Evolutionary conservation across 208 protist species (phyloP).

Genomic region (Leishmania amazonensis): DNA sequence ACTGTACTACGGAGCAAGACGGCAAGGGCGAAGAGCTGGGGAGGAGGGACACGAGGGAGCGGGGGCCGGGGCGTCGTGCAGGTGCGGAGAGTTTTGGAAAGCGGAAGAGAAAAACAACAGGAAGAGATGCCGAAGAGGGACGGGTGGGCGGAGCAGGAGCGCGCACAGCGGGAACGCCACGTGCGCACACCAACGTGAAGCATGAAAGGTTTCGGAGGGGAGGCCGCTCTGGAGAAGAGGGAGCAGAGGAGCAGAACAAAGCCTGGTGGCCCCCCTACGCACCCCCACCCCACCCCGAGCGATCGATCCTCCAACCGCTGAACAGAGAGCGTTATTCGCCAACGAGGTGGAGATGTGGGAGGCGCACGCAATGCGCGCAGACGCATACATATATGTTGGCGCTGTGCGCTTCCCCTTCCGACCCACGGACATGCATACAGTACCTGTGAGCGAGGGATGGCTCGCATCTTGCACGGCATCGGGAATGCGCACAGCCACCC

Average conservation of each 20-base stretch:
- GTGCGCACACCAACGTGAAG: neutral
- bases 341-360: neutral
- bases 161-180: neutral
- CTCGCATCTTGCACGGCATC: neutral
- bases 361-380: neutral
- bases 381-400: neutral
- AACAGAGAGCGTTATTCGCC: neutral
- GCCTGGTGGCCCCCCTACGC: neutral
- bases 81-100: neutral
- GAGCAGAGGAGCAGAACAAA: neutral
- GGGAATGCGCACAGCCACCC: neutral
- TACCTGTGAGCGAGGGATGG: neutral
- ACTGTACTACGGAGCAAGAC: neutral
- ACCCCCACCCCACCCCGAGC: neutral
- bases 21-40: neutral
- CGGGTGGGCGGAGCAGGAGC: too few relatives aligned
- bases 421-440: neutral
- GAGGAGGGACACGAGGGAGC: neutral
- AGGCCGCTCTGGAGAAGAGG: neutral
- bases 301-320: neutral
- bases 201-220: neutral
- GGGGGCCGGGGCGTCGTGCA: neutral
- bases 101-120: neutral
- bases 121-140: neutral
- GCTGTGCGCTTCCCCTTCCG: neutral